Conservation (phyloP, 1,139 yeast genomes). For the Taphrina communis region DNA sequence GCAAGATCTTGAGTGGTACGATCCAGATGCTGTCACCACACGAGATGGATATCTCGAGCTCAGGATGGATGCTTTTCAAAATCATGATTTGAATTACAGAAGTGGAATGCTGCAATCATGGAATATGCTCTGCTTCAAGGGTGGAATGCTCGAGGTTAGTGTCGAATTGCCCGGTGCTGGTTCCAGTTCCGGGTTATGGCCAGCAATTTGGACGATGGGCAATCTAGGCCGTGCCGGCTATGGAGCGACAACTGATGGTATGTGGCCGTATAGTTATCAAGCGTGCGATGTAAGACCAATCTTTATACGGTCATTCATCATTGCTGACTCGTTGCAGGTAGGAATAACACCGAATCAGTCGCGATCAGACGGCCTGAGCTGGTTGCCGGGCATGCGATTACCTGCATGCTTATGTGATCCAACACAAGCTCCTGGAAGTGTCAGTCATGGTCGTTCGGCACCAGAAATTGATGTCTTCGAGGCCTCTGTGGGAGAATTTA, state of each 20-base stretch:
- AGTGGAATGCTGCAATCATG: slow-evolving; percentile 86
- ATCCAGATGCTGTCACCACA: slow-evolving; percentile 79
- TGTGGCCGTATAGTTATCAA: slow-evolving; percentile 87
- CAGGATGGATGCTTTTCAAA: slow-evolving; percentile 74
- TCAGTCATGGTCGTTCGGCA: slow-evolving; percentile 81
- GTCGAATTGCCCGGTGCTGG: slow-evolving; percentile 76
- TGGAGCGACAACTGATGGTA: slow-evolving; percentile 77
- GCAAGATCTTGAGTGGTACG: slow-evolving; percentile 83
- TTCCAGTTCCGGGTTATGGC: slow-evolving; percentile 78
- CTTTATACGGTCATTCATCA: not conserved
- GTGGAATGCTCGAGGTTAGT: slow-evolving; percentile 72
- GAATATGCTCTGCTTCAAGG: slow-evolving; percentile 82
- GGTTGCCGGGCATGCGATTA: slow-evolving; percentile 76
- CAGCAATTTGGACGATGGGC: slow-evolving; percentile 89
- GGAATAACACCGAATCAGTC: slow-evolving; percentile 83
- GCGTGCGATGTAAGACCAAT: slow-evolving; percentile 63
- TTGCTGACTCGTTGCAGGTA: not conserved
- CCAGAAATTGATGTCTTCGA: slow-evolving; percentile 88
- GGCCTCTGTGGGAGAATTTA: slow-evolving; percentile 64
- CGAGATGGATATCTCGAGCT: slow-evolving; percentile 67
- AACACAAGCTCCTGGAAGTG: slow-evolving; percentile 52
- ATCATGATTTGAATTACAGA: slow-evolving; percentile 74
- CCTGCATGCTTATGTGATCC: slow-evolving; percentile 82
- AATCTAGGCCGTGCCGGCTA: slow-evolving; percentile 85
- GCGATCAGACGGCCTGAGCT: slow-evolving; percentile 77